Conservation (phyloP, 441 rosid genomes). For the Breynia disticha region DNA sequence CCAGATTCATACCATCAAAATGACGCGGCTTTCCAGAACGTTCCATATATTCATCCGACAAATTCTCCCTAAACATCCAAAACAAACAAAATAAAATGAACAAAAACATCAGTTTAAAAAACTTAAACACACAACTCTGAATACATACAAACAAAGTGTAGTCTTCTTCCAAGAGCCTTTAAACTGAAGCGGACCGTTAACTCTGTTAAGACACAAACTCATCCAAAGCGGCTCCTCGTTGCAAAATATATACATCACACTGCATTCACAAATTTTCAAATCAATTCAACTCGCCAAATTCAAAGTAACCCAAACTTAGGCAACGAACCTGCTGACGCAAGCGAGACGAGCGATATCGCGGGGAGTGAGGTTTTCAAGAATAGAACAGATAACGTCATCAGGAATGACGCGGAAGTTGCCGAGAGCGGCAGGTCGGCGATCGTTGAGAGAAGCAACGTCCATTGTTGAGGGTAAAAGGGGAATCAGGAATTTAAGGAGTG, state of each 20-base stretch:
- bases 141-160: conserved; percentile 53
- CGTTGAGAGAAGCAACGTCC: conserved; percentile 35
- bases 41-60: conserved; percentile 31
- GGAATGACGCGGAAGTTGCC: conserved; percentile 59
- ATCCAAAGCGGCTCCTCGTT: conserved; percentile 95
- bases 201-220: conserved; percentile 53
- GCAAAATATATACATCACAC: conserved; percentile 83
- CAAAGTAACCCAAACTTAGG: not conserved
- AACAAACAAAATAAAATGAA: not conserved
- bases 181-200: conserved; percentile 45
- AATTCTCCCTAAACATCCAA: conserved; percentile 47
- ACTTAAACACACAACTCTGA: no score
- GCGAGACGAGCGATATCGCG: conserved; percentile 68
- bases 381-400: conserved; percentile 59
- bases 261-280: conserved; percentile 15
- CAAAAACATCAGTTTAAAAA: no score
- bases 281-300: not conserved
- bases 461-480: conserved; percentile 12
- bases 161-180: conserved; percentile 92
- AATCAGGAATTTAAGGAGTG: not conserved
- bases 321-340: conserved; percentile 80
- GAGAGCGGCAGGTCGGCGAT: conserved; percentile 65
- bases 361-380: conserved; percentile 56
- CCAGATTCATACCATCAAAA: conserved; percentile 51
- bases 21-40: conserved; percentile 29